Base-by-base conservation (phyloP, 345 rosid species). In the Melaleuca alternifolia region DNA sequence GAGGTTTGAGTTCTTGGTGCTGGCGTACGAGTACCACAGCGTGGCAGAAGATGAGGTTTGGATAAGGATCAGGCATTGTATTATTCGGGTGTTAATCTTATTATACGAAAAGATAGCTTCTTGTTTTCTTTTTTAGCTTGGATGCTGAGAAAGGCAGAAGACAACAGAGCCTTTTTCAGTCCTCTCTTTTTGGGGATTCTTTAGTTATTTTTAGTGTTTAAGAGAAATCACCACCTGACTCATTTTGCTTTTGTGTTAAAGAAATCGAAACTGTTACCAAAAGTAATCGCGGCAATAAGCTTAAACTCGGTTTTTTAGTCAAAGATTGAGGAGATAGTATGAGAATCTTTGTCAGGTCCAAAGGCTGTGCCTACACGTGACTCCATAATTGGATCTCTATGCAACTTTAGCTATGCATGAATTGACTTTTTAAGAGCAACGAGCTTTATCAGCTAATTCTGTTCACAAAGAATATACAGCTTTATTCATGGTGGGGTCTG, bases 1-100 rank as follows among this genome's bases (percentile, higher is more conserved):
- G 54, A 89, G 94, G 87, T 92, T 96, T 59, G 92, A 93, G 87
- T 96, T 96, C 61, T 84, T 96, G 82, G 94, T 92, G 88, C 95
- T 94, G 87, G 95, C 92, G 1, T 89, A 91, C 15, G 90, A 92
- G 88, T 94, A 94, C 90, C 98, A 95, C 84, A 76, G 89, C 75
- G 93, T 94, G 37, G 94, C 93, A 41, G 96, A 96, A 90, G 98
- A 96, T 54, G 97, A 94, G 97, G 99, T 96, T 76, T 79, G 92
- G 77, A 61, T 46, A 54, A 48, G 20, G 62, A 16, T 46, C 24
- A 14, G 62, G 33, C 23, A 21, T 9, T 71, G 79, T 10, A 5
- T 41, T 21, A 20, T 37, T 10, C 10, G 81, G 81, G 48, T 71
- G 81, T 10, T 10, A 48, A 71, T 71, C 2, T 21, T 18, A 26